Evolutionary conservation across 805 yeast species (phyloP).

Genomic region (Candida maris): DNA sequence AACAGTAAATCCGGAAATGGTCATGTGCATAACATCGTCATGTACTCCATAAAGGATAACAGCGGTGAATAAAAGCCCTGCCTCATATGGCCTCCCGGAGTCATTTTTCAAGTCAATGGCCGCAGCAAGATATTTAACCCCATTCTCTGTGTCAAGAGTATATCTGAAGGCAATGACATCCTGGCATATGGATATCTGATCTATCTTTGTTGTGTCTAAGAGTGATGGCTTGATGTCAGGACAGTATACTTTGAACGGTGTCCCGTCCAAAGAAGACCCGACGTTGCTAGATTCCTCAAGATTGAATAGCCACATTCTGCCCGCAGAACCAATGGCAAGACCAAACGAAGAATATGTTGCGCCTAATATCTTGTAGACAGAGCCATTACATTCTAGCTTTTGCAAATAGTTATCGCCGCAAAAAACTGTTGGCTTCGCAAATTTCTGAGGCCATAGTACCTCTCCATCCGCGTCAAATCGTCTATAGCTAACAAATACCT

Average conservation of each 20-base stretch:
- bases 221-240: background rate
- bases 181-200: constrained; percentile 1
- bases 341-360: constrained; percentile 10
- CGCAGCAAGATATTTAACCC: background rate
- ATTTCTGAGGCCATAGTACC: background rate
- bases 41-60: constrained; percentile 6
- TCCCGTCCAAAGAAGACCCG: background rate
- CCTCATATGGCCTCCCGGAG: no score
- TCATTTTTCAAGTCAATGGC: background rate
- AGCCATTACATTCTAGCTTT: background rate
- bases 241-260: background rate
- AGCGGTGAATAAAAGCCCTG: background rate
- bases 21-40: constrained; percentile 6
- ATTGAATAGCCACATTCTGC: constrained; percentile 8
- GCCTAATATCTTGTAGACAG: constrained; percentile 5
- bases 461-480: constrained; percentile 7
- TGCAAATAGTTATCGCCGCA: constrained; percentile 9
- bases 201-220: constrained; percentile 1
- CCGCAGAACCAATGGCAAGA: constrained; percentile 4
- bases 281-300: background rate
- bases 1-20: constrained; percentile 8
- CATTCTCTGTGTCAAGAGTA: background rate
- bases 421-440: background rate
- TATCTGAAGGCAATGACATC: constrained; percentile 5
- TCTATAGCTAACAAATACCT: constrained; percentile 5